Evolutionary conservation across 2,329 filamentous ascomycete genomes (phyloP), one percentile per base, ranked within the genome.

Genomic region (Thielaviopsis euricoi): DNA sequence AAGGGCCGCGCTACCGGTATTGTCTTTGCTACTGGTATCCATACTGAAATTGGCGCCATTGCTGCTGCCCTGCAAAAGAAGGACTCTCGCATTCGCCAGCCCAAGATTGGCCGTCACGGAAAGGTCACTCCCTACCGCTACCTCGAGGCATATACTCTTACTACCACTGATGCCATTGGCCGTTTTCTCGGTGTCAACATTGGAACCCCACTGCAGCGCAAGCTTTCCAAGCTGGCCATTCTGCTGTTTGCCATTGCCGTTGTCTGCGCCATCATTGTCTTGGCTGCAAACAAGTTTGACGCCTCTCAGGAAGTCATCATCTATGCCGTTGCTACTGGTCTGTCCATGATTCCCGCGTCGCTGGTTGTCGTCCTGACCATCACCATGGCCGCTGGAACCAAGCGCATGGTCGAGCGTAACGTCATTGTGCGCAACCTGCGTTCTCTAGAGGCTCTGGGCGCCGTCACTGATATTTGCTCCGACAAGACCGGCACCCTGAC

Each of bases 191-290:
- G 84, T 55, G 76, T 86, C 60, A 83, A 79, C 57, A 77, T 84
- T 13, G 84, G 85, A 52, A 87, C 84, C 12, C 85, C 84, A 2
- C 73, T 87, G 19, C 82, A 86, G 67, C 76, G 78, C 63, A 86
- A 84, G 65, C 73, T 87, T 17, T 84, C 82, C 53, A 79, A 80
- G 66, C 75, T 87, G 54, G 84, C 84, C 22, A 73, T 86, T 19
- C 67, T 84, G 2, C 75, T 87, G 1, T 86, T 87, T 65, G 75
- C 73, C 29, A 77, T 85, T 55, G 84, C 84, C 2, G 77, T 87
- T 13, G 64, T 87, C 25, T 84, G 83, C 61, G 83, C 83, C 9
- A 78, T 87, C 62, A 80, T 87, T 63, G 83, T 86, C 46, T 75
- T 86, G 52, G 83, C 74, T 6, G 79, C 83, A 57, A 86, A 85